Conservation (phyloP, 345 rosid genomes). For the Odontarrhena argentea region DNA sequence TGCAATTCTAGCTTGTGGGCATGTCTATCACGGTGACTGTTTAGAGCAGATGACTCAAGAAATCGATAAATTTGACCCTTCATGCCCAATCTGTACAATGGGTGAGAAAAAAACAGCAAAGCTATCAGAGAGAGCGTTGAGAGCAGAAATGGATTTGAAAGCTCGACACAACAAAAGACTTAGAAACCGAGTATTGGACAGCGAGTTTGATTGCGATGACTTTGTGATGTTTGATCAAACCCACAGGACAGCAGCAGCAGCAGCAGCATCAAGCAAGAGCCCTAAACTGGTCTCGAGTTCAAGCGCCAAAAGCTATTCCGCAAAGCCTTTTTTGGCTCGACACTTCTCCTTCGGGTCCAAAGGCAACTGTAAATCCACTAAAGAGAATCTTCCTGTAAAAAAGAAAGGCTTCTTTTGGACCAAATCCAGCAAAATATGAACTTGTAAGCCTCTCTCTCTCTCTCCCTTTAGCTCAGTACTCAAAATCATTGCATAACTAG, state of each 20-base stretch:
- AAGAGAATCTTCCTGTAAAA: constrained; percentile 55
- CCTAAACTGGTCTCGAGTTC: constrained; percentile 63
- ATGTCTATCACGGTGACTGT: constrained; percentile 95
- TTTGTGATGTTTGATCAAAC: constrained; percentile 45
- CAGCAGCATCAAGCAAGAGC: constrained; percentile 50
- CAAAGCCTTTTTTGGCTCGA: constrained; percentile 66
- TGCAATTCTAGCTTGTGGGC: constrained; percentile 86
- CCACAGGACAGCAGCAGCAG: constrained; percentile 41
- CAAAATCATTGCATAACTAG: neutral
- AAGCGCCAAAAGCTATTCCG: constrained; percentile 57
- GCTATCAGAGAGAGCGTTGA: constrained; percentile 79
- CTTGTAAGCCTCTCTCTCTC: constrained; percentile 25
- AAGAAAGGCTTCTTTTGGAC: constrained; percentile 92
- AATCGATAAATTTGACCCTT: constrained; percentile 78
- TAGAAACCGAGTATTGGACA: constrained; percentile 65
- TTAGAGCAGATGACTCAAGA: constrained; percentile 87
- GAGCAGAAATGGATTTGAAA: constrained; percentile 73
- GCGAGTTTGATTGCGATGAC: constrained; percentile 59
- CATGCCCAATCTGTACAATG: constrained; percentile 88
- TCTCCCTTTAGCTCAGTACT: neutral
- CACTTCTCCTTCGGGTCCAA: constrained; percentile 85
- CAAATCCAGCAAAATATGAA: constrained; percentile 76
- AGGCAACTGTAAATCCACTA: constrained; percentile 48
- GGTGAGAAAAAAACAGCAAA: constrained; percentile 76
- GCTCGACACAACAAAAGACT: constrained; percentile 64